Conservation (phyloP, 2,329 filamentous ascomycete genomes). For the Colletotrichum lentis region DNA sequence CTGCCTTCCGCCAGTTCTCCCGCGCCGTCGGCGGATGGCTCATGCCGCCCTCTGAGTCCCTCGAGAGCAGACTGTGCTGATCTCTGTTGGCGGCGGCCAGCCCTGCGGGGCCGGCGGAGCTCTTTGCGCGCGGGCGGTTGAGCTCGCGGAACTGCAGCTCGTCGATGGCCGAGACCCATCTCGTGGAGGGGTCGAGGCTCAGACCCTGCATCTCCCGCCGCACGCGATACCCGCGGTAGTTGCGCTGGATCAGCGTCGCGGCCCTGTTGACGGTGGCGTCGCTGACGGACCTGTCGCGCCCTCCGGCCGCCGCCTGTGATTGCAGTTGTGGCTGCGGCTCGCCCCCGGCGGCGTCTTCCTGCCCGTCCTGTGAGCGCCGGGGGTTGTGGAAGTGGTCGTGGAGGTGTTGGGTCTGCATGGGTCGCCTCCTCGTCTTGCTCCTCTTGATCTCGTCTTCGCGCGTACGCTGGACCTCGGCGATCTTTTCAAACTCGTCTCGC, state of each 20-base stretch:
- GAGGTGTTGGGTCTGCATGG: conserved; percentile 45
- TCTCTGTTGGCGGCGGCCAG: conserved; percentile 31
- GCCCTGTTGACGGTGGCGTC: conserved; percentile 52
- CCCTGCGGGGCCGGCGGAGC: conserved; percentile 40
- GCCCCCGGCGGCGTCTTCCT: conserved; percentile 3
- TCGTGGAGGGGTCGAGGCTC: conserved; percentile 71
- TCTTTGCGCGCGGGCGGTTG: conserved; percentile 54
- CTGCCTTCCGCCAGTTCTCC: conserved; percentile 78
- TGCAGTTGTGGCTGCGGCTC: conserved; percentile 22
- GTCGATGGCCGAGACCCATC: conserved; percentile 74
- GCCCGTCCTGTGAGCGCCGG: conserved; percentile 20
- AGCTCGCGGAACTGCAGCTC: conserved; percentile 64
- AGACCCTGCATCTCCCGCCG: conserved; percentile 75
- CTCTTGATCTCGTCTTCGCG: conserved; percentile 56
- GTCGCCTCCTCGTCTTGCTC: conserved; percentile 49
- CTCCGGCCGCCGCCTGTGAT: not conserved
- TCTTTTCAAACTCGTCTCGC: conserved; percentile 56
- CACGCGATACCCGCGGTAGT: conserved; percentile 79
- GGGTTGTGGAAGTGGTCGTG: conserved; percentile 37
- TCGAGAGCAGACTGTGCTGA: conserved; percentile 30
- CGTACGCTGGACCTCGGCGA: conserved; percentile 58
- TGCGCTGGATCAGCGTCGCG: conserved; percentile 70
- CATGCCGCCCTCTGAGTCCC: conserved; percentile 27
- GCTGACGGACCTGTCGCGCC: conserved; percentile 18
- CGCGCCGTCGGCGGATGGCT: conserved; percentile 56